phyloP scores from a whole-genome alignment of 2,329 filamentous ascomycete species.

The Ambrosiella beaveri region DNA sequence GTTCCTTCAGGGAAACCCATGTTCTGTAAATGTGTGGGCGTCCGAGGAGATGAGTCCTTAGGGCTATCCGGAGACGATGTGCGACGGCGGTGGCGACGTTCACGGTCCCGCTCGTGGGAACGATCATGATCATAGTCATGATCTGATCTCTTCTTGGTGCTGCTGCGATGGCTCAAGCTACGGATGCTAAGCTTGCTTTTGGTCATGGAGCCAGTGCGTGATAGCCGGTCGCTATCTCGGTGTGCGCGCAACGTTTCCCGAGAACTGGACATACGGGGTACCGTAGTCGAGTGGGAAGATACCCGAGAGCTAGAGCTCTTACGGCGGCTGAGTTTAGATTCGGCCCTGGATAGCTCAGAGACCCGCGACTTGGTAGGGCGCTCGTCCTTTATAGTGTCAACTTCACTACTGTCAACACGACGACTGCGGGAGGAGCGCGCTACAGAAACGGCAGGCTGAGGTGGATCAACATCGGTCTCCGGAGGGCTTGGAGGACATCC shows the following conservation, averaged over 20 bases:
- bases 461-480: constrained; percentile 40
- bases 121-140: constrained; percentile 20
- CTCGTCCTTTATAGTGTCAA: constrained; percentile 14
- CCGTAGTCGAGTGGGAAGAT: constrained; percentile 41
- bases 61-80: constrained; percentile 27
- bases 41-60: constrained; percentile 42
- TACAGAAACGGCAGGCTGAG: constrained; percentile 1
- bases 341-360: constrained; percentile 27
- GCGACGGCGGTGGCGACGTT: constrained; percentile 21
- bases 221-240: constrained; percentile 13
- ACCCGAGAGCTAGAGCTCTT: constrained; percentile 35
- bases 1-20: constrained; percentile 5
- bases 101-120: constrained; percentile 14
- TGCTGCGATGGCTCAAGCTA: constrained; percentile 10
- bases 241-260: constrained; percentile 15
- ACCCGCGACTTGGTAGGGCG: constrained; percentile 27
- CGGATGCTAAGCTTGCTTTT: constrained; percentile 17
- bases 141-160: constrained; percentile 21
- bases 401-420: constrained; percentile 7
- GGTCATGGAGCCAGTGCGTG: constrained; percentile 14
- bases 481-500: constrained; percentile 44
- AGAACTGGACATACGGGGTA: constrained; percentile 16
- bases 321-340: constrained; percentile 18
- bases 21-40: constrained; percentile 33
- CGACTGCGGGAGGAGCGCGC: constrained; percentile 8